Base-by-base conservation (phyloP, 352 stramenopile species). In the Phytophthora pistaciae region DNA sequence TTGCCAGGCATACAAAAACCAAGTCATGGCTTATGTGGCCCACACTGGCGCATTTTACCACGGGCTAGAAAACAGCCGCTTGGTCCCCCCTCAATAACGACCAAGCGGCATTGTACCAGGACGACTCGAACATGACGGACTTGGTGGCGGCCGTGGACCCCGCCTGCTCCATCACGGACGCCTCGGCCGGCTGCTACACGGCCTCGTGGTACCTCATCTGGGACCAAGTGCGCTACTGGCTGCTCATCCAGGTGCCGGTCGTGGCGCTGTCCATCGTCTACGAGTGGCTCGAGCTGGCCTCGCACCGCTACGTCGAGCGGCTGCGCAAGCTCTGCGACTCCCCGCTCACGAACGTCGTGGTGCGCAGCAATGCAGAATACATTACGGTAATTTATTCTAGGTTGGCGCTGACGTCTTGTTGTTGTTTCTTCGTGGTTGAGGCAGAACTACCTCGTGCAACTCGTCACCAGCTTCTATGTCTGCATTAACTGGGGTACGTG, bases 401-500 rank as follows among this genome's bases (percentile, higher is more conserved):
- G 44, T 23, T 53, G 20, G 8, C 50, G 7, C 11, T 33, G 6
- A 33, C 33, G 33, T 16, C 27, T 59, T 20, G 23, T 55, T 60
- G 23, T 18, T 48, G 13, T 46, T 46, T 46, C 31, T 50, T 50
- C 18, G 40, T 50, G 42, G 14, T 66, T 7, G 46, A 25, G 46
- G 21, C 61, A 96, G 89, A 94, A 92, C 64, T 85, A 92, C 62
- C 73, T 93, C 27, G 71, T 95, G 18, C 90, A 96, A 71, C 75
- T 96, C 72, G 64, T 95, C 44, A 84, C 88, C 38, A 93, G 80
- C 64, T 74, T 83, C 55, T 95, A 93, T 77, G 82, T 91, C 48
- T 96, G 90, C 78, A 75, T 92, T 66, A 82, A 90, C 31, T 96
- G 88, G 90, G 87, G 90, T 96, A 81, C 65, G 85, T 91, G 38